Base-by-base conservation (phyloP, 2,329 filamentous ascomycete genomes). In the Penicillium sp. region DNA sequence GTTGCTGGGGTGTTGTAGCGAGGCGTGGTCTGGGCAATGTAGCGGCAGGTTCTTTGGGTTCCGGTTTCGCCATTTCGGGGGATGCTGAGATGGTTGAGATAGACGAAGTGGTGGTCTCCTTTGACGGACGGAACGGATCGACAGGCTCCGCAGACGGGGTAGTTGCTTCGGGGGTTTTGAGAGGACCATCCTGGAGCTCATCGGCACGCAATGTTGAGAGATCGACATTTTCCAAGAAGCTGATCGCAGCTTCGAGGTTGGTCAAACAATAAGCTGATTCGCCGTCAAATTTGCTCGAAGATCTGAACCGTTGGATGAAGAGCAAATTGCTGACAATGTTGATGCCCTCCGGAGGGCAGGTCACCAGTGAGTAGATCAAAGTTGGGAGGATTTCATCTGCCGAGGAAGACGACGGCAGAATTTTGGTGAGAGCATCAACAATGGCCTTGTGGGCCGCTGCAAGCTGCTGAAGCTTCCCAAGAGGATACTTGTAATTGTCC, bases 331-430 rank as follows among this genome's bases (percentile, higher is more conserved):
- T 97, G 67, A 96, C 91, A 51, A 92, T 88, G 71, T 92, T 90
- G 45, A 97, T 87, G 32, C 87, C 84, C 72, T 94, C 89, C 0
- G 92, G 89, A 0, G 91, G 88, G 42, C 92, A 88, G 3, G 92
- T 97, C 69, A 99, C 95, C 56, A 99, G 83, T 0, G 92, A 90
- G 76, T 96, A 99, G 57, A 99, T 99, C 58, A 99, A 82, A 72
- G 96, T 96, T 0, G 94, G 94, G 71, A 99, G 86, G 50, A 99
- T 95, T 74, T 97, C 94, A 69, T 99, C 94, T 3, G 94, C 94
- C 1, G 94, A 97, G 1, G 94, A 96, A 0, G 84, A 83, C 0
- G 92, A 83, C 8, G 85, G 83, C 50, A 87, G 82, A 18, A 87
- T 75, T 50, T 83, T 81, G 14, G 84, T 86, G 16, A 88, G 71